A percentile compares a stretch with the other conserved stretches of the same genome.
These are phyloP conservation scores for Backusella australiensis DNA, from an alignment of 192 early-diverging fungal species.

Conservation along the genomic window DNA sequence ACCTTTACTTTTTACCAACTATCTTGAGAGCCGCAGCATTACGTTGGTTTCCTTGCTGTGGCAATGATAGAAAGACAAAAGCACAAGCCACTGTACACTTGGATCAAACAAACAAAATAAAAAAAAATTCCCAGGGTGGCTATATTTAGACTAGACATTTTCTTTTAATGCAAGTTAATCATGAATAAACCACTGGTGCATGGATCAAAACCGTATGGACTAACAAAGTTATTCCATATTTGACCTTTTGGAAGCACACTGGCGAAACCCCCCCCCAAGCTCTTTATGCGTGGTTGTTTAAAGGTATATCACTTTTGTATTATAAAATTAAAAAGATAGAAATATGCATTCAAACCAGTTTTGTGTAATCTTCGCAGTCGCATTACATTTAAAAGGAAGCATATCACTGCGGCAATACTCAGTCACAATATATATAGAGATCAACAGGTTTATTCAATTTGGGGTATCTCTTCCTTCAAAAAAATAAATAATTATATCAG, in stretches of 20 bases:
- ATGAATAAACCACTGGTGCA: too few species aligned
- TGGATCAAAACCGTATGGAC: too few species aligned
- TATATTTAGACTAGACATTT: not conserved
- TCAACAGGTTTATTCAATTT: not conserved
- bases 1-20: too few species aligned
- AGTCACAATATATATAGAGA: not conserved
- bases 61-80: too few species aligned
- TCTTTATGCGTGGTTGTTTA: not conserved
- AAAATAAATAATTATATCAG: not conserved
- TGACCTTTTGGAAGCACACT: too few species aligned
- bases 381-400: not conserved
- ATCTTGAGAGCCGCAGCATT: too few species aligned
- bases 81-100: not conserved
- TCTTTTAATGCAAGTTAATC: not conserved
- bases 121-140: not conserved
- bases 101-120: not conserved
- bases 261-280: not conserved
- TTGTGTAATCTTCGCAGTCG: not conserved
- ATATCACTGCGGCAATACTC: not conserved
- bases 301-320: not conserved
- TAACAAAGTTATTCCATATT: too few species aligned
- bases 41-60: too few species aligned
- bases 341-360: not conserved
- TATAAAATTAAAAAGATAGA: not conserved
- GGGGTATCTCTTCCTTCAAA: not conserved